These are phyloP conservation scores for Phlyctochytrium planicorne DNA, from an alignment of 192 early-diverging fungal species.

Conservation along the genomic window DNA sequence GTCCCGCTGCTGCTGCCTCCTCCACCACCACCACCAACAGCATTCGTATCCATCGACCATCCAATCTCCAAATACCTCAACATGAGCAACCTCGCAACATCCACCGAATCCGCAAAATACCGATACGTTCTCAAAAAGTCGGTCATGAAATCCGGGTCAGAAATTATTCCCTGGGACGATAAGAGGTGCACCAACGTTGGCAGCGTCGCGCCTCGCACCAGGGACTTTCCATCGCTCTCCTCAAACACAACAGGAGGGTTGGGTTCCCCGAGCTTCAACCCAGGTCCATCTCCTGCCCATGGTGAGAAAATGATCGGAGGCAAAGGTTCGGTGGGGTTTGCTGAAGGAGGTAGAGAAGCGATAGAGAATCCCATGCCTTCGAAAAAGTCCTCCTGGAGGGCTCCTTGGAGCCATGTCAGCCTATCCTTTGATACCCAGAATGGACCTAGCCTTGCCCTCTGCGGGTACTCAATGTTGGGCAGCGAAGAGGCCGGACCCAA, in stretches of 20 bases:
- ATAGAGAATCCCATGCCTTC: conserved; percentile 4
- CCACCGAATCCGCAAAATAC: conserved; percentile 63
- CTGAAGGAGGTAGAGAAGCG: not conserved
- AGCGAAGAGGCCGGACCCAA: too few relatives aligned
- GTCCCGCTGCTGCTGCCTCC: not conserved
- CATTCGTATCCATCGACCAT: not conserved
- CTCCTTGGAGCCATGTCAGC: not conserved
- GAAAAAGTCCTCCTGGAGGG: conserved; percentile 1
- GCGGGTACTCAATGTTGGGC: not conserved
- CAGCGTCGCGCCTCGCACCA: conserved; percentile 20
- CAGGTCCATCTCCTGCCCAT: conserved; percentile 2
- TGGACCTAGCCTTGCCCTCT: not conserved
- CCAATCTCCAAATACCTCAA: conserved; percentile 57
- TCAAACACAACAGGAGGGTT: conserved; percentile 8
- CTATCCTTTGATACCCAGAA: conserved; percentile 4
- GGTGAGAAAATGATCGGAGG: not conserved
- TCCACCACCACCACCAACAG: not conserved
- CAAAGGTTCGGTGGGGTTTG: not conserved
- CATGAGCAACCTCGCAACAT: conserved; percentile 65
- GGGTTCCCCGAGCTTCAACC: not conserved
- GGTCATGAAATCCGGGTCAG: conserved; percentile 56
- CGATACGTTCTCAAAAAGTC: conserved; percentile 68
- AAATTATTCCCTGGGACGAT: conserved; percentile 25
- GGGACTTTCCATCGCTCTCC: conserved; percentile 10
- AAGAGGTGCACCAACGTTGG: conserved; percentile 28